Conservation (phyloP, 1,139 yeast genomes). For the Williopsis jadinii region DNA sequence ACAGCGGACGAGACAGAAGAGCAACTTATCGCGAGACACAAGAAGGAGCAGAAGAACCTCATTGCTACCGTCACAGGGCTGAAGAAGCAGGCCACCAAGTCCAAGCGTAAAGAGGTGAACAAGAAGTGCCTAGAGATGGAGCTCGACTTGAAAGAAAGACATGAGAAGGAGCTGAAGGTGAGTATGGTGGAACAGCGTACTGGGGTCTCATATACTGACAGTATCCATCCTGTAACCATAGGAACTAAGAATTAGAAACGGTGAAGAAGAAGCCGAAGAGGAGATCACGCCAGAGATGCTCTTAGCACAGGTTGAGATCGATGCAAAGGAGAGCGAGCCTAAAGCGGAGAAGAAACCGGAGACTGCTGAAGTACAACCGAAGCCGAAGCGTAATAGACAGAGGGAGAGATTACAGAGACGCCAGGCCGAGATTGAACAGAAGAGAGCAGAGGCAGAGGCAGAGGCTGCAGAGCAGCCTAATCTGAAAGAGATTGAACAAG, state of each 20-base stretch:
- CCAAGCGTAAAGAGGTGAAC: conserved; percentile 55
- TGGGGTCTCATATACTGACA: not conserved
- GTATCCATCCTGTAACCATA: not conserved
- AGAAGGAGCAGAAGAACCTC: conserved; percentile 61
- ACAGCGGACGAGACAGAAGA: conserved; percentile 35
- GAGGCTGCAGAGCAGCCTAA: conserved; percentile 70
- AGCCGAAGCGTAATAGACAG: conserved; percentile 57
- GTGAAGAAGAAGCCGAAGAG: conserved; percentile 17
- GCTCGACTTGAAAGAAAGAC: conserved; percentile 44
- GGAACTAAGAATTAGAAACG: conserved; percentile 3
- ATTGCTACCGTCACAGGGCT: conserved; percentile 61
- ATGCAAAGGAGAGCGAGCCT: conserved; percentile 12
- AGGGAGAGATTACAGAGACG: conserved; percentile 77
- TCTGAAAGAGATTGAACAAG: conserved; percentile 62
- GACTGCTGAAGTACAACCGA: conserved; percentile 11
- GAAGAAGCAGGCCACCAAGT: conserved; percentile 79
- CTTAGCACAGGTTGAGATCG: conserved; percentile 46
- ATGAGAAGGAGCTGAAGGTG: conserved; percentile 40
- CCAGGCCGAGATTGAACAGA: conserved; percentile 50
- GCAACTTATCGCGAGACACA: conserved; percentile 54
- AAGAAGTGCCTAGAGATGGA: conserved; percentile 56
- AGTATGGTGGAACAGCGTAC: not conserved
- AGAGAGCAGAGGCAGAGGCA: conserved; percentile 58
- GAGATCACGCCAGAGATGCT: conserved; percentile 56
- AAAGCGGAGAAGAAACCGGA: conserved; percentile 6